Evolutionary conservation across 352 stramenopile genomes (phyloP).

Genomic region (Saprolegnia diclina): DNA sequence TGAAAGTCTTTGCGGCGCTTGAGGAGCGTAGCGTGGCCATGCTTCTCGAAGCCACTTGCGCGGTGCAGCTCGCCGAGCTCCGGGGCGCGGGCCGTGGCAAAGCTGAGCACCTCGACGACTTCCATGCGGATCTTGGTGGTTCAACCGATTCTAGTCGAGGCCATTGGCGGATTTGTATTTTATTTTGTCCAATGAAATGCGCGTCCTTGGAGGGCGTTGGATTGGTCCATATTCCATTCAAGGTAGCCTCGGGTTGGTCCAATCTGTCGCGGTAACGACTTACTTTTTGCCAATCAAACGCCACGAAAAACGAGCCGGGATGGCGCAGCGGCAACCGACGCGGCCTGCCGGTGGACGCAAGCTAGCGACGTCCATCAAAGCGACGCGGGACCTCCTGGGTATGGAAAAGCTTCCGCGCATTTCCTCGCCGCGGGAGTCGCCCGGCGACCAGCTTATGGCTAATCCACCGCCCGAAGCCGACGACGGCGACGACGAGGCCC

Average conservation of each 20-base stretch:
- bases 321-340: slow-evolving; percentile 1
- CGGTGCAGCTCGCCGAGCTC: slow-evolving; percentile 17
- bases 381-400: neutral
- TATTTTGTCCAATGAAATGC: neutral
- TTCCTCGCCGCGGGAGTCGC: neutral
- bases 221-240: too few relatives aligned
- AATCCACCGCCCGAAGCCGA: neutral
- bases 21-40: neutral
- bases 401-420: slow-evolving; percentile 8
- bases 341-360: neutral
- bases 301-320: neutral
- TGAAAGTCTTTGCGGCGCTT: slow-evolving; percentile 20
- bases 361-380: slow-evolving; percentile 11
- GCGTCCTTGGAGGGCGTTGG: too few relatives aligned
- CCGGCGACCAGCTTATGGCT: neutral
- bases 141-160: neutral
- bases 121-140: slow-evolving; percentile 4
- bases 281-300: neutral
- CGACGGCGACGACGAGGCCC: slow-evolving; percentile 8
- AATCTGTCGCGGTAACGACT: too few relatives aligned
- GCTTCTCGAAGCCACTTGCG: slow-evolving; percentile 14
- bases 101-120: slow-evolving; percentile 17
- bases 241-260: too few relatives aligned
- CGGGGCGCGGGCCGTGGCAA: slow-evolving; percentile 6
- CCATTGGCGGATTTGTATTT: neutral